Conservation (phyloP, 2,329 filamentous ascomycete species). For the Alternaria gansuensis region DNA sequence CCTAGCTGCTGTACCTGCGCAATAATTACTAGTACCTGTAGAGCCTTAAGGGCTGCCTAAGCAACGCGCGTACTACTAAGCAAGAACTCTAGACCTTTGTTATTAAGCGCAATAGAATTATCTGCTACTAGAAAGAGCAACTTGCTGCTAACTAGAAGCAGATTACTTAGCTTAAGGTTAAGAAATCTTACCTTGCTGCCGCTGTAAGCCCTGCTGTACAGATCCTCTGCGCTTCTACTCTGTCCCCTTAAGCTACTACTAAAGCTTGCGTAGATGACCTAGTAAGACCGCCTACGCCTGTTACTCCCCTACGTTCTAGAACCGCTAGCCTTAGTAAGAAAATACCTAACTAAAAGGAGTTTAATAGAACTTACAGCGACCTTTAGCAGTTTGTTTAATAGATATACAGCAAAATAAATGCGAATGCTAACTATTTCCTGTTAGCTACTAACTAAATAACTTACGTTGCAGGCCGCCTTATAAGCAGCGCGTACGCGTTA, state of each 20-base stretch:
- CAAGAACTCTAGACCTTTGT: background rate
- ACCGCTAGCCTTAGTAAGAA: conserved; percentile 5
- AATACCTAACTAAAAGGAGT: conserved; percentile 8
- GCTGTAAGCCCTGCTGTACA: no score
- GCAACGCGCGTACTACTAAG: no score
- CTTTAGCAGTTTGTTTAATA: conserved; percentile 1
- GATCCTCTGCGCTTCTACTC: no score
- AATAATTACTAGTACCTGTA: no score
- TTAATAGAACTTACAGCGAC: conserved; percentile 1
- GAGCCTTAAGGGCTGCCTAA: no score
- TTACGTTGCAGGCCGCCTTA: background rate
- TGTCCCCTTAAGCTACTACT: background rate
- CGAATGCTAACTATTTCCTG: background rate
- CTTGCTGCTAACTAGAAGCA: conserved; percentile 3
- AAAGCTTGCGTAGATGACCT: background rate
- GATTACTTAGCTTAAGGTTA: conserved; percentile 3
- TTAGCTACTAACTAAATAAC: background rate
- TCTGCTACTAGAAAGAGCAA: conserved; percentile 1
- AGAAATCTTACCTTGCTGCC: background rate
- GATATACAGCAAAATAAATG: conserved; percentile 4
- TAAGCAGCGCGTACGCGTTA: background rate
- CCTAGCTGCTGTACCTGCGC: no score
- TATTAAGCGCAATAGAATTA: background rate
- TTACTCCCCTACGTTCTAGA: conserved; percentile 4
- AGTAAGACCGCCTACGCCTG: background rate